These are phyloP conservation scores for Jackrogersella multiformis DNA, from an alignment of 495 filamentous ascomycete genomes.

Conservation along the genomic window DNA sequence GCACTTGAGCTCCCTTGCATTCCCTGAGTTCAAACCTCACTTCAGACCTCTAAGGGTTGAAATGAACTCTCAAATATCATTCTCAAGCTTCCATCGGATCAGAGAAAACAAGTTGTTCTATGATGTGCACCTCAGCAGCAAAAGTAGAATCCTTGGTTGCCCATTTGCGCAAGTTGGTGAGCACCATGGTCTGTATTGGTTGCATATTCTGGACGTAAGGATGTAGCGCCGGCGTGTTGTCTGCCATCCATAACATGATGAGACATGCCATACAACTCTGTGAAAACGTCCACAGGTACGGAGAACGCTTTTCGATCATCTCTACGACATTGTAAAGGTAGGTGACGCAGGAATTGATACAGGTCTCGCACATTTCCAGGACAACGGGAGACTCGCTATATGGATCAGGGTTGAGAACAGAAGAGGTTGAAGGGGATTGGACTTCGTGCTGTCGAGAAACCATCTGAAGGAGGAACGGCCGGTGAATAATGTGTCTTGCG, in stretches of 20 bases:
- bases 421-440: constrained; percentile 39
- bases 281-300: constrained; percentile 47
- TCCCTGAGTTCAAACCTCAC: background rate
- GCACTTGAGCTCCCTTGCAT: too few relatives aligned
- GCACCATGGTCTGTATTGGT: constrained; percentile 40
- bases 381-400: constrained; percentile 38
- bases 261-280: constrained; percentile 46
- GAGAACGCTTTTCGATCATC: constrained; percentile 47
- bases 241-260: constrained; percentile 43
- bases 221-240: constrained; percentile 38
- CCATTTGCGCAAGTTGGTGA: constrained; percentile 44
- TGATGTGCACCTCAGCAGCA: constrained; percentile 43
- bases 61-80: background rate
- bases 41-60: background rate
- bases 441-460: constrained; percentile 38
- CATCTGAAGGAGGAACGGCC: constrained; percentile 47
- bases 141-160: constrained; percentile 45
- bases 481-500: constrained; percentile 49
- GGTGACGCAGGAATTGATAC: constrained; percentile 46
- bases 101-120: constrained; percentile 40
- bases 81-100: constrained; percentile 37
- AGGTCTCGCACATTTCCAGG: constrained; percentile 45
- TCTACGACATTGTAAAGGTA: constrained; percentile 46
- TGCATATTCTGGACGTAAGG: constrained; percentile 39
- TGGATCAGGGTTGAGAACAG: constrained; percentile 35